Percentiles rank a stretch among this genome's conserved stretches.
Conservation (phyloP, 495 filamentous ascomycete species). For the Thermothielavioides terrestris region DNA sequence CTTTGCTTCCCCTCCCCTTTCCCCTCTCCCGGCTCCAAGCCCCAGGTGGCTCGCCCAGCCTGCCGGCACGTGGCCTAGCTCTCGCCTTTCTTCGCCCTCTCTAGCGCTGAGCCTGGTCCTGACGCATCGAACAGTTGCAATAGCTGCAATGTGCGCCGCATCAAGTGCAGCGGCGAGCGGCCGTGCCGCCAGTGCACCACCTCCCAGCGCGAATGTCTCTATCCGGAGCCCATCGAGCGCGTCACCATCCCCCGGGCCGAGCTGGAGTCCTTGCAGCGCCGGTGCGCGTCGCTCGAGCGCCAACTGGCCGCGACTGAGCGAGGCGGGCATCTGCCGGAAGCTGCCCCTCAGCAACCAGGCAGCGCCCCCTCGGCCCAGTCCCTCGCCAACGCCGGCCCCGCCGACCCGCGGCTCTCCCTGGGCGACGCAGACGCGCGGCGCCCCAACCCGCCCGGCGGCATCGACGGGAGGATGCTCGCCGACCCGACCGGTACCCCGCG, state of each 20-base stretch:
- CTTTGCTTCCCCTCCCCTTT: background rate
- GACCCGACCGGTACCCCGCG: slow-evolving; percentile 27
- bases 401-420: background rate
- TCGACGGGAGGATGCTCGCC: slow-evolving; percentile 26
- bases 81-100: no score
- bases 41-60: no score
- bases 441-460: background rate
- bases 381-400: background rate
- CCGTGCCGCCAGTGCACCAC: slow-evolving; percentile 30
- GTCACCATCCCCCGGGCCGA: slow-evolving; percentile 22
- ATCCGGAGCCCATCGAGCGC: slow-evolving; percentile 25
- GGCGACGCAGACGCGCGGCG: slow-evolving; percentile 3
- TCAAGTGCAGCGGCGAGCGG: slow-evolving; percentile 34
- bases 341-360: background rate
- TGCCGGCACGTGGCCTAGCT: no score
- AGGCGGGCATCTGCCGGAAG: background rate
- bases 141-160: slow-evolving; percentile 36
- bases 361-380: background rate
- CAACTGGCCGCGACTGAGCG: slow-evolving; percentile 5
- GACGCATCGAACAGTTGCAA: slow-evolving; percentile 39
- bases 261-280: slow-evolving; percentile 21
- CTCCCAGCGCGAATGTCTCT: slow-evolving; percentile 25
- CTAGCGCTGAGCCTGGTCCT: no score
- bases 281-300: slow-evolving; percentile 14
- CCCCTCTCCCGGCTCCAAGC: background rate